phyloP scores from a whole-genome alignment of 345 rosid genomes.

The Populus deltoides region DNA sequence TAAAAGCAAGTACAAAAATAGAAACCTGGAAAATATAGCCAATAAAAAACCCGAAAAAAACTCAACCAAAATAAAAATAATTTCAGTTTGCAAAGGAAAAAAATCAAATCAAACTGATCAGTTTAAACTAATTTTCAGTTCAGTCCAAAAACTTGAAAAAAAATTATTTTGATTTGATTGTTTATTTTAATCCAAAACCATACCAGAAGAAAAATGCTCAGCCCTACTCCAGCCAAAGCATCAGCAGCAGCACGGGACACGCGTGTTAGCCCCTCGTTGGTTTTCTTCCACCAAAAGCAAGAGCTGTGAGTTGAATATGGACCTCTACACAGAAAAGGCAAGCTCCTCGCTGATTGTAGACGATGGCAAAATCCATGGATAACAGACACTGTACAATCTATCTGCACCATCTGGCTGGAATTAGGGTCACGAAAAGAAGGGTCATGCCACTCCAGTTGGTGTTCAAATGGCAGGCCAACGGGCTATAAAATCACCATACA shows the following conservation, averaged over 20 bases:
- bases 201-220: no score
- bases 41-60: accelerated
- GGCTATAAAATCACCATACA: background rate
- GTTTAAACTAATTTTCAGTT: no score
- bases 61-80: no score
- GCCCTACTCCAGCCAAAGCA: background rate
- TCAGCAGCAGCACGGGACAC: background rate
- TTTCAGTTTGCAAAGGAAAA: no score
- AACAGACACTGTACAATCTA: background rate
- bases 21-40: no score
- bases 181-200: no score
- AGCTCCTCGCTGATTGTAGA: background rate
- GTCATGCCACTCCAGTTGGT: background rate
- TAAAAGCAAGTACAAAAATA: no score
- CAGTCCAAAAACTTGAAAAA: no score
- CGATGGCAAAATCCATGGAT: background rate
- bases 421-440: background rate
- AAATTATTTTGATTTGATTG: no score
- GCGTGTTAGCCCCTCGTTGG: background rate
- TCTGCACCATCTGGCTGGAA: background rate
- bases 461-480: background rate
- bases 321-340: background rate
- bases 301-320: background rate
- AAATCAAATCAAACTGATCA: no score
- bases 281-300: background rate